Percentiles rank a stretch among this genome's conserved stretches.
Conservation (phyloP, 1,139 yeast genomes). For the Nadsonia starkeyi-henricii region DNA sequence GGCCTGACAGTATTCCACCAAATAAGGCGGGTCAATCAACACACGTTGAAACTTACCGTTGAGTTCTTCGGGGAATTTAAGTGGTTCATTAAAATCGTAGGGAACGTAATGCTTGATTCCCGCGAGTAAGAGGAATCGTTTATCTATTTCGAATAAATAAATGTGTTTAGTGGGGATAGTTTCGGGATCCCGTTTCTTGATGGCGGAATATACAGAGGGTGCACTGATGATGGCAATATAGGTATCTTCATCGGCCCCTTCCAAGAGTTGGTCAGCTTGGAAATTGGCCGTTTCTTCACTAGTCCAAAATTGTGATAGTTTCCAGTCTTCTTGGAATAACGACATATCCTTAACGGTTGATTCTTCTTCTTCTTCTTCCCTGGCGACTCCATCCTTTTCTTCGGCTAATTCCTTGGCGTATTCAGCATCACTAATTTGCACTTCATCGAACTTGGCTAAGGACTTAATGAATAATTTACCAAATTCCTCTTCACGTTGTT, state of each 20-base stretch:
- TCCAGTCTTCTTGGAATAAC: slow-evolving; percentile 83
- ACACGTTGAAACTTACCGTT: slow-evolving; percentile 54
- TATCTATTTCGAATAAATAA: slow-evolving; percentile 66
- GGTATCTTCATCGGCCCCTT: slow-evolving; percentile 56
- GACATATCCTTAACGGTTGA: slow-evolving; percentile 34
- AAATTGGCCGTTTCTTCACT: slow-evolving; percentile 50
- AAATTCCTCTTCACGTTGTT: slow-evolving; percentile 44
- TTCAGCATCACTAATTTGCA: slow-evolving; percentile 20
- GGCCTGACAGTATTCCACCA: slow-evolving; percentile 67
- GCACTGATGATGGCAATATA: slow-evolving; percentile 71
- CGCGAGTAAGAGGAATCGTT: slow-evolving; percentile 58
- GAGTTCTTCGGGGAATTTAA: slow-evolving; percentile 43
- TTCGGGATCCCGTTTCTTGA: slow-evolving; percentile 29
- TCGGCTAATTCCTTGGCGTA: slow-evolving; percentile 8
- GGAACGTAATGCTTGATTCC: slow-evolving; percentile 51
- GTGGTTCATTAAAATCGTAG: slow-evolving; percentile 65
- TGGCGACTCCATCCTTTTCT: not conserved
- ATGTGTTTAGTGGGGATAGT: slow-evolving; percentile 31
- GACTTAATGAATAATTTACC: slow-evolving; percentile 30
- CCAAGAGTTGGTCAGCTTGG: slow-evolving; percentile 55
- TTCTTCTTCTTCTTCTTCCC: not conserved
- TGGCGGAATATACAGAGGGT: slow-evolving; percentile 83
- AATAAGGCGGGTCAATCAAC: slow-evolving; percentile 81
- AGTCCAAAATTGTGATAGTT: slow-evolving; percentile 75
- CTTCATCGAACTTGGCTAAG: slow-evolving; percentile 13